A percentile compares a stretch with the other conserved stretches of the same genome.
These are phyloP conservation scores for Barnettozyma salicaria DNA, from an alignment of 805 yeast genomes.

Conservation along the genomic window DNA sequence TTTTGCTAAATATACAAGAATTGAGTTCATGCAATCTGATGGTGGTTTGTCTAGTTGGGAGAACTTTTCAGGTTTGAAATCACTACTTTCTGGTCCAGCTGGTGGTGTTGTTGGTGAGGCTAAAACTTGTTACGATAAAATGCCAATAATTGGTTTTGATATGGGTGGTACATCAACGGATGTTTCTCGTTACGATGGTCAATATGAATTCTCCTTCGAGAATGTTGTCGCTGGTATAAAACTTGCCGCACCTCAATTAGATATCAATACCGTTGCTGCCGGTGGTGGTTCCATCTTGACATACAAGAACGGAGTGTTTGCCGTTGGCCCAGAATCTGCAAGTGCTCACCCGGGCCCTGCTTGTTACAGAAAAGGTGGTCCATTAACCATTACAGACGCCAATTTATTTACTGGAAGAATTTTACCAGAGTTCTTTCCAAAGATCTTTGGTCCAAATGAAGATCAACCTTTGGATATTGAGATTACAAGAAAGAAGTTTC, in stretches of 20 bases:
- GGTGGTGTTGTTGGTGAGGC: slow-evolving; percentile 59
- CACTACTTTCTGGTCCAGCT: slow-evolving; percentile 54
- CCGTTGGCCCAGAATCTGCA: slow-evolving; percentile 44
- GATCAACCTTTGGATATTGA: slow-evolving; percentile 34
- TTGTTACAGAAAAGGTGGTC: slow-evolving; percentile 43
- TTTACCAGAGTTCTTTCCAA: slow-evolving; percentile 37
- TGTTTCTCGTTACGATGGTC: slow-evolving; percentile 31
- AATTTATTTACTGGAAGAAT: slow-evolving; percentile 39
- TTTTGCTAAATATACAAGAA: slow-evolving; percentile 32
- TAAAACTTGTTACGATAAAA: slow-evolving; percentile 41
- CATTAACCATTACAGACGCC: slow-evolving; percentile 43
- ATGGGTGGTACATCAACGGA: slow-evolving; percentile 40
- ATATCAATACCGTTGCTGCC: slow-evolving; percentile 34
- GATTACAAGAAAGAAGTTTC: slow-evolving; percentile 30
- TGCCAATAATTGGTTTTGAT: slow-evolving; percentile 35
- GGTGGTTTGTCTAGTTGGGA: slow-evolving; percentile 51
- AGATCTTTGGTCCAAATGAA: slow-evolving; percentile 41
- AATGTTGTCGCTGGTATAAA: slow-evolving; percentile 35
- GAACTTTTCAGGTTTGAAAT: slow-evolving; percentile 46
- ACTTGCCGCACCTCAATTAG: slow-evolving; percentile 36
- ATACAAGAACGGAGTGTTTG: slow-evolving; percentile 33
- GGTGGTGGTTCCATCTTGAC: slow-evolving; percentile 33
- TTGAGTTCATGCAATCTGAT: slow-evolving; percentile 54
- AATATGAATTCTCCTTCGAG: slow-evolving; percentile 28
- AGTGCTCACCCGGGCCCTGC: slow-evolving; percentile 45